These are phyloP conservation scores for Chlamydomonas incerta DNA, from an alignment of 139 green algal genomes.

Conservation along the genomic window DNA sequence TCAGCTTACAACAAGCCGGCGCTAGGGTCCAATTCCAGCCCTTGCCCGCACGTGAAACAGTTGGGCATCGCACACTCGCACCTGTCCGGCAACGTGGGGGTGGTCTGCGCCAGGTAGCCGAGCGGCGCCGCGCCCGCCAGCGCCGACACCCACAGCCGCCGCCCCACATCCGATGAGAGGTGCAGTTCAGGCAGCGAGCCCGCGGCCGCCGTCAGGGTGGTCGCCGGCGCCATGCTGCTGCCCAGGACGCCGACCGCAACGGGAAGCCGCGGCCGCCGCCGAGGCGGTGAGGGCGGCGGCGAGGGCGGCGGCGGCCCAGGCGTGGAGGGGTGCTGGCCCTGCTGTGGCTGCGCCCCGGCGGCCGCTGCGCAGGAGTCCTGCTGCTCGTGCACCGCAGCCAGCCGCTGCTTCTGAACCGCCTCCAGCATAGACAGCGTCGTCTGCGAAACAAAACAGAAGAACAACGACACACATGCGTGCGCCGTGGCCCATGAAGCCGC, in stretches of 20 bases:
- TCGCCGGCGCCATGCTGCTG: not conserved
- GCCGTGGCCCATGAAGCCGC: too few relatives aligned
- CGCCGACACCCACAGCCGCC: conserved; percentile 21
- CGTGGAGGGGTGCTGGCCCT: too few relatives aligned
- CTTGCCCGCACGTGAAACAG: too few relatives aligned
- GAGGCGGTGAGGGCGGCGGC: not conserved
- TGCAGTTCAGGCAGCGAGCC: conserved; percentile 24
- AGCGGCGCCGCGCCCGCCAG: conserved; percentile 27
- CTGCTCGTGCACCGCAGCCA: conserved; percentile 10
- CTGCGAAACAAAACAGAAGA: too few relatives aligned
- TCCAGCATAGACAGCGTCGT: conserved; percentile 20
- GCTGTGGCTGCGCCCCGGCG: too few relatives aligned
- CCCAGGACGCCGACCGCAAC: not conserved
- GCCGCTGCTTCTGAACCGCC: not conserved
- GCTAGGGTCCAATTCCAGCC: too few relatives aligned
- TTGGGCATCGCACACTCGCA: too few relatives aligned
- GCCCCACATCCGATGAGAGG: conserved; percentile 8
- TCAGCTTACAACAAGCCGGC: too few relatives aligned
- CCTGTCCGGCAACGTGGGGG: conserved; percentile 27
- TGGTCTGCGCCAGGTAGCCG: conserved; percentile 18
- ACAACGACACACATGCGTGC: too few relatives aligned
- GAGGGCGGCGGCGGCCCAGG: too few relatives aligned
- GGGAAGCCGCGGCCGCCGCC: not conserved
- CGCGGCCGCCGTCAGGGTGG: not conserved
- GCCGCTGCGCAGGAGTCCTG: not conserved